Evolutionary conservation across 2,329 filamentous ascomycete genomes (phyloP).

Genomic region (Cladosporium sphaerospermum): DNA sequence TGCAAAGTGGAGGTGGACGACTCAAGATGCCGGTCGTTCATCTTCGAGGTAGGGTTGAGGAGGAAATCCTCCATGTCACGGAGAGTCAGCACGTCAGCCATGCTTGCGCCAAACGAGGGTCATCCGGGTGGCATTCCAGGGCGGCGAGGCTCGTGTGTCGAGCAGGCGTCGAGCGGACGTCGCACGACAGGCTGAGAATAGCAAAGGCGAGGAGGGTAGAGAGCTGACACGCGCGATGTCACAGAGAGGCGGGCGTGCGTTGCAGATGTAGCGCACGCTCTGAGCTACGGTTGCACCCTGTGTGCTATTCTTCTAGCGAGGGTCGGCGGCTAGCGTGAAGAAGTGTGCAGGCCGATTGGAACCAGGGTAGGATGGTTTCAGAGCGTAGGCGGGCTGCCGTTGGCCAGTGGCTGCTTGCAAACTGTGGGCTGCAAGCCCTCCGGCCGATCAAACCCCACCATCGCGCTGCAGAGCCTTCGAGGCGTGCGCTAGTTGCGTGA

Average conservation of each 20-base stretch:
- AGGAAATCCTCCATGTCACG: slow-evolving; percentile 9
- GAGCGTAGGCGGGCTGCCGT: no score
- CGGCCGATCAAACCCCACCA: no score
- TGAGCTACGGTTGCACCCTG: neutral
- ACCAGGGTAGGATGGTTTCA: no score
- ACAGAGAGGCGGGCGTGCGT: slow-evolving; percentile 6
- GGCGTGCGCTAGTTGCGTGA: no score
- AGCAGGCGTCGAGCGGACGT: slow-evolving; percentile 2
- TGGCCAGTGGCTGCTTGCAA: no score
- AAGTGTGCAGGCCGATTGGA: no score
- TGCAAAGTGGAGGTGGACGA: neutral
- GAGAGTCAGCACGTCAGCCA: neutral
- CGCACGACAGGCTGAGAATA: slow-evolving; percentile 3
- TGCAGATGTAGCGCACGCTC: slow-evolving; percentile 1
- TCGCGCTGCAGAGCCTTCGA: no score
- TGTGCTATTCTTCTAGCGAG: neutral
- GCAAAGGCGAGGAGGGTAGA: neutral
- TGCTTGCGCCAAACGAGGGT: neutral
- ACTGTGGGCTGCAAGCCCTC: no score
- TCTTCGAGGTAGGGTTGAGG: slow-evolving; percentile 2
- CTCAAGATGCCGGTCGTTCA: slow-evolving; percentile 5
- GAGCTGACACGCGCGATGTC: slow-evolving; percentile 7
- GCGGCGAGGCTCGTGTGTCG: neutral
- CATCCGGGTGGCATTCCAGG: slow-evolving; percentile 6
- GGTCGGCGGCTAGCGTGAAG: neutral